Base-by-base conservation (phyloP, 2,329 filamentous ascomycete species). In the Sporothrix mexicana region DNA sequence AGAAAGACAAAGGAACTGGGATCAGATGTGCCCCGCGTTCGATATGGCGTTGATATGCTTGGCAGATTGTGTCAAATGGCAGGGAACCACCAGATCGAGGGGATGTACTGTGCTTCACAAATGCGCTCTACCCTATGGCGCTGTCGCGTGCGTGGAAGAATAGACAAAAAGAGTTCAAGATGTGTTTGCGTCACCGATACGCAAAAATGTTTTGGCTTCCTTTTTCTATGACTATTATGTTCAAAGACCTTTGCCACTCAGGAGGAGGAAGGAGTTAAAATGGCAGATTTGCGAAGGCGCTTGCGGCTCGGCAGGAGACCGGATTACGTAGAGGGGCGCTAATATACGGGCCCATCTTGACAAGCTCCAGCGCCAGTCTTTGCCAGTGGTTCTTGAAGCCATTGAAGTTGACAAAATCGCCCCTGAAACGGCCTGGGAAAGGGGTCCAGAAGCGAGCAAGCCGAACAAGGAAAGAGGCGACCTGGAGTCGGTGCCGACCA, bases 261-360 rank as follows among this genome's bases (percentile, higher is more conserved):
- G 17, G 36, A 36, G 30, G 30, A 36, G 30, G 23, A 43, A 64
- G 36, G n/a, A 55, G 17, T 43, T 36, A 36, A 36, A 36, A 36
- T 36, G 30, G 30, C 7, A 7, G 30, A 7, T 36, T 36, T 36
- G 30, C 4, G 30, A 36, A 36, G 30, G 30, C 30, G 30, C 30
- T 36, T 36, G 8, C n/a, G 36, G 4, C 20, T 20, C 8, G 59
- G 36, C 36, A 12, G 36, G 43, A 47, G 62, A 15, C 59, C 17
- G 62, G 62, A 66, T 66, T 25, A 49, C 43, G 59, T 23, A 49
- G 10, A 66, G 13, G 20, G 51, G 51, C 62, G 62, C 62, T 66
- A 66, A 47, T 36, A 36, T 36, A 25, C 43, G 13, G 20, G 43
- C 61, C 61, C 41, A 30, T 49, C 9, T 66, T 49, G 23, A 49